phyloP scores from a whole-genome alignment of 805 yeast genomes.

The Tetrapisispora arboricola region DNA sequence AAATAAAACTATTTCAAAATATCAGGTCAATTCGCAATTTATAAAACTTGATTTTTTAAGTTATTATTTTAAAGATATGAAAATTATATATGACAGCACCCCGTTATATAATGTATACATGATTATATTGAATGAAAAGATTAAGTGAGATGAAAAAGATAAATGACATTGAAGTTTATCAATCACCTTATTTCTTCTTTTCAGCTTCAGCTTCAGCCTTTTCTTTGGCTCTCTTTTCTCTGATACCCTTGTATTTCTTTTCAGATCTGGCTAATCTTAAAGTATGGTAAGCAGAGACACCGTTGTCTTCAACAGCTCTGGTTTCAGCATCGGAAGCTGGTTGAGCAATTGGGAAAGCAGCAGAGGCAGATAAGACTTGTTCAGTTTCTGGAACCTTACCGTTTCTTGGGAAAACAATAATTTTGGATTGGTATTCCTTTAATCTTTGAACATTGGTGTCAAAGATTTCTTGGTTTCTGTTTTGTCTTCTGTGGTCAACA shows the following conservation, averaged over 20 bases:
- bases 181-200: slow-evolving; percentile 66
- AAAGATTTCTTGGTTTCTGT: slow-evolving; percentile 93
- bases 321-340: slow-evolving; percentile 61
- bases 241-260: slow-evolving; percentile 88
- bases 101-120: slow-evolving; percentile 4
- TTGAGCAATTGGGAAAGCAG: slow-evolving; percentile 88
- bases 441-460: slow-evolving; percentile 93
- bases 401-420: slow-evolving; percentile 92
- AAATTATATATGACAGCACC: slow-evolving; percentile 4
- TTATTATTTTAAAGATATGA: slow-evolving; percentile 3
- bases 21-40: too few species aligned
- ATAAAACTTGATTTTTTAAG: slow-evolving; percentile 1
- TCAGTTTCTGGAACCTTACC: slow-evolving; percentile 70
- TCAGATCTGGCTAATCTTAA: slow-evolving; percentile 92
- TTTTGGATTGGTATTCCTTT: slow-evolving; percentile 90
- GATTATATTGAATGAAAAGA: slow-evolving; percentile 2
- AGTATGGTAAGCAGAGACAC: slow-evolving; percentile 83
- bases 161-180: not conserved
- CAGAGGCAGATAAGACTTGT: slow-evolving; percentile 65
- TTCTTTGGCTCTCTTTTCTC: slow-evolving; percentile 95
- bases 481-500: slow-evolving; percentile 99
- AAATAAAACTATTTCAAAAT: too few species aligned
- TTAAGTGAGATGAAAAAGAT: slow-evolving; percentile 1
- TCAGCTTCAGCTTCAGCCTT: slow-evolving; percentile 99
- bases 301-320: slow-evolving; percentile 76